Evolutionary conservation across 257 asterid genomes (phyloP).

Genomic region (Solanum arcanum): DNA sequence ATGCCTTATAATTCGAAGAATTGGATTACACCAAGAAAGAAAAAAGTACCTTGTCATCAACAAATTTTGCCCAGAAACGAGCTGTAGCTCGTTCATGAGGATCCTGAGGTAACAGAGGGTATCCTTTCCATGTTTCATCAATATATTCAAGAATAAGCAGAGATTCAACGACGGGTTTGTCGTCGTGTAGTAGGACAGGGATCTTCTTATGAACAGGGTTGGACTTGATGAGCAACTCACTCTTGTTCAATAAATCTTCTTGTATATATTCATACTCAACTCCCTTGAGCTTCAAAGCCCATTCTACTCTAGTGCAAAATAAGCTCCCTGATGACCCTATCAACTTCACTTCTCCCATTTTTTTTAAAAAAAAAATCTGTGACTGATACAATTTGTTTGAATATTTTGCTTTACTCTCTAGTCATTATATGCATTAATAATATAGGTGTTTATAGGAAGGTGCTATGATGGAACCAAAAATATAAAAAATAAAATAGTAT

Average conservation of each 20-base stretch:
- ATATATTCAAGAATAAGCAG: slow-evolving; percentile 32
- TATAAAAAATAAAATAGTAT: neutral
- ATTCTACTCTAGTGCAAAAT: slow-evolving; percentile 22
- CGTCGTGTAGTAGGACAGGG: slow-evolving; percentile 34
- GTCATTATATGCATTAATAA: neutral
- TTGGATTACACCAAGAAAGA: neutral
- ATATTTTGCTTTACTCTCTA: neutral
- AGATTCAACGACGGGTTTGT: slow-evolving; percentile 22
- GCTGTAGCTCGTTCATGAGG: slow-evolving; percentile 29
- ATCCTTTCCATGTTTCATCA: slow-evolving; percentile 29
- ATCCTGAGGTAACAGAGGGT: slow-evolving; percentile 24
- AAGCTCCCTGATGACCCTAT: slow-evolving; percentile 21
- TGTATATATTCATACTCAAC: slow-evolving; percentile 17
- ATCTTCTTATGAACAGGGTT: slow-evolving; percentile 41
- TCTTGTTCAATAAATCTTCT: slow-evolving; percentile 28
- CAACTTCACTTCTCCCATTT: slow-evolving; percentile 22
- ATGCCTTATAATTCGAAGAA: neutral
- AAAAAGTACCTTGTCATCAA: slow-evolving; percentile 31
- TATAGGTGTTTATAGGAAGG: neutral
- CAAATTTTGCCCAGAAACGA: slow-evolving; percentile 43
- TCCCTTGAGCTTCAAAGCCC: slow-evolving; percentile 37
- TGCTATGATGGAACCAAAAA: neutral
- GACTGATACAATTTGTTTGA: neutral
- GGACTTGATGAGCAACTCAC: slow-evolving; percentile 25
- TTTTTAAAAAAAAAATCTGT: neutral